phyloP scores from a whole-genome alignment of 257 asterid genomes.

The Solanum appendiculatum region DNA sequence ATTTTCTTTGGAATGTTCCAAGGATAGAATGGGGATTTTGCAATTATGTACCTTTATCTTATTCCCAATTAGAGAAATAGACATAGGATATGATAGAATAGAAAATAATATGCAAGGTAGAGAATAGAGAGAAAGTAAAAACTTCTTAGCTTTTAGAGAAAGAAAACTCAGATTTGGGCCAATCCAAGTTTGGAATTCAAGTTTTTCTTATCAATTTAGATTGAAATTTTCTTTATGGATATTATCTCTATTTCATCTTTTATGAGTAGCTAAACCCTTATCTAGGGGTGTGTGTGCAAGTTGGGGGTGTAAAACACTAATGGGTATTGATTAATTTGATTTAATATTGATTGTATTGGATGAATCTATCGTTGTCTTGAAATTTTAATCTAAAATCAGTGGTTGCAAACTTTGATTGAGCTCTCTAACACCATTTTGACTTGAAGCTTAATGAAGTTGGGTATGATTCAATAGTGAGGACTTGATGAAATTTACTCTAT shows the following conservation, averaged over 20 bases:
- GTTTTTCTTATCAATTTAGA: neutral
- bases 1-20: neutral
- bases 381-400: neutral
- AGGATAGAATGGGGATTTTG: neutral
- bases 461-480: too few relatives aligned
- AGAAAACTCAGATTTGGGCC: neutral
- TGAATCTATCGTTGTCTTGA: neutral
- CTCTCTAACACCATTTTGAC: neutral
- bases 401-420: neutral
- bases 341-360: neutral
- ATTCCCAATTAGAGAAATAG: too few relatives aligned
- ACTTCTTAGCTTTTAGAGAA: too few relatives aligned
- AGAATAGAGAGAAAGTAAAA: too few relatives aligned
- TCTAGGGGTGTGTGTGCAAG: too few relatives aligned
- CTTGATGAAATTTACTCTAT: neutral
- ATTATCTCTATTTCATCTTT: neutral
- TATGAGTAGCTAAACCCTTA: neutral
- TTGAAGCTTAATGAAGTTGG: too few relatives aligned
- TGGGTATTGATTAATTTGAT: neutral
- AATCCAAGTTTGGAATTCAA: neutral
- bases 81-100: neutral
- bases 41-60: neutral
- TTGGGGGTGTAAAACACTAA: neutral
- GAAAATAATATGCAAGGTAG: neutral
- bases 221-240: neutral